Evolutionary conservation across 208 protist genomes (phyloP), one percentile per base, ranked within the genome.

Genomic region (Porcisia hertigi): DNA sequence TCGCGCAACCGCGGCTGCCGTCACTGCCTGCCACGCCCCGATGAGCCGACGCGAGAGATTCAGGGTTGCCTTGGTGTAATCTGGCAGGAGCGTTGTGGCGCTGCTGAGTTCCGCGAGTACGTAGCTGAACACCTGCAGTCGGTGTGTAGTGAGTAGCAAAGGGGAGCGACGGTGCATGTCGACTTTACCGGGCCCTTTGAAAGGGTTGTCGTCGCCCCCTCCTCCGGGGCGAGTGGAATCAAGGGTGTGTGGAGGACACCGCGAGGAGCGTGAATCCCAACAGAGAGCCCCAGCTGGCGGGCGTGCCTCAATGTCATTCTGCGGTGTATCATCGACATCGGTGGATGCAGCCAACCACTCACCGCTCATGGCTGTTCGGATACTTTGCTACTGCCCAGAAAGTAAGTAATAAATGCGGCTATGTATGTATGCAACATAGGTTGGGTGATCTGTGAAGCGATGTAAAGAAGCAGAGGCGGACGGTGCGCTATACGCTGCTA

Each of bases 71-170:
- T 86, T 84, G 8, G 86, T 86, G 76, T 93, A 93, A 75, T 93
- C 90, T 18, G 88, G 80, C 34, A 94, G 77, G 3, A 94, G 80
- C 8, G 81, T 91, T 5, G 87, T 75, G 3, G 90, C 86, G 63
- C 90, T 90, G 80, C 88, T 91, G 16, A 92, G 47, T 74, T 94
- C 86, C n/a, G 90, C 90, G 16, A 94, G 80, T 8, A 89, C 83
- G 69, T 86, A 92, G 71, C 82, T 79, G 36, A 92, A 79, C 8
- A 90, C 69, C 70, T 94, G 90, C 60, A 94, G 73, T 34, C 88
- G 85, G 65, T 73, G 67, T 4, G 84, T 80, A 65, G 63, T 83
- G 59, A 94, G 71, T 5, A 41, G 73, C 41, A 78, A 47, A 12
- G 78, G 73, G 3, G 73, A 72, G 1, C 52, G 57, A 41, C 57